Evolutionary conservation across 305 asterid species (phyloP), one percentile per base, ranked within the genome.

Genomic region (Fraxinus latifolia): DNA sequence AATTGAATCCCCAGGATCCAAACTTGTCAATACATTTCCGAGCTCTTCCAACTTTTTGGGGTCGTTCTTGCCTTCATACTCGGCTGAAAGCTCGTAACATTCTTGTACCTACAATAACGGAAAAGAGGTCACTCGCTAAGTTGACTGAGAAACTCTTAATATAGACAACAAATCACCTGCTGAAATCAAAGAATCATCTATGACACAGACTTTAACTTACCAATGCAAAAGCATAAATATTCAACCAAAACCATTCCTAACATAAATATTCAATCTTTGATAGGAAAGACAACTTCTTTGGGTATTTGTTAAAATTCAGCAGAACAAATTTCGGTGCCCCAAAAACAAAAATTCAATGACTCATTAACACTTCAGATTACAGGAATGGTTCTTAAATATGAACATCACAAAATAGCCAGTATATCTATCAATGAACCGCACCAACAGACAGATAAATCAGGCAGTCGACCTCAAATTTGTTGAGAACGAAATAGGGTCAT

Each of bases 1-100:
- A 67, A 96, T 96, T 1, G 99, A 96, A 72, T 96, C 99, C 74
- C 97, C 98, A 0, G 99, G 94, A 88, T 96, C 99, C 89, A 96
- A 91, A 84, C 95, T 93, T 27, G 99, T 96, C 78, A 96, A 31
- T 17, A 90, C 89, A 81, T 83, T 92, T 68, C 98, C 99, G 3
- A 96, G 97, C 92, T 94, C 98, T 77, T 94, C 99, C 19, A 96
- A 77, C 94, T 96, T 96, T 76, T 89, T 90, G 0, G 92, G 92
- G 68, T 96, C 93, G 9, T 55, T 89, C 84, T 82, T 93, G 81
- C 93, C 88, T 89, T 94, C 99, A 37, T 96, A 96, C 88, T 90
- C 94, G 1, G 99, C 97, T 0, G 99, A 94, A 60, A 94, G 97
- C 91, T 96, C 99, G 44, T 96, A 93, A 79, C 97, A 94, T 50